These are phyloP conservation scores for Saksenaea vasiformis DNA, from an alignment of 371 early-diverging fungal species.

Conservation along the genomic window DNA sequence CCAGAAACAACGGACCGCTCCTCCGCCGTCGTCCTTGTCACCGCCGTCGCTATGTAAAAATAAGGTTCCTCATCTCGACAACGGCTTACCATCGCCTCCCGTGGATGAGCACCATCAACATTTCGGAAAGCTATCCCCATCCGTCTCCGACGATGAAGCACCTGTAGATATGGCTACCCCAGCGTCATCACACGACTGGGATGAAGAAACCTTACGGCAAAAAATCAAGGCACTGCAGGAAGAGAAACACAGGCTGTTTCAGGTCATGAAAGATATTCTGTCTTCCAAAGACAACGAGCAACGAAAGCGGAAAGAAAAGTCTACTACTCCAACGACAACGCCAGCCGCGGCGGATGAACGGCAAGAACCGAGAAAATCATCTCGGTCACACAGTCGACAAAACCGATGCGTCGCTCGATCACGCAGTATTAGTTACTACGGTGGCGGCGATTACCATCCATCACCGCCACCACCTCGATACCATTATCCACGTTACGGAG, in stretches of 20 bases:
- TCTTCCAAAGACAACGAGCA: slow-evolving; percentile 10
- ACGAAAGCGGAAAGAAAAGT: background rate
- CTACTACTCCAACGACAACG: background rate
- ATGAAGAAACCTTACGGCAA: slow-evolving; percentile 31
- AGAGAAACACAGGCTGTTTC: slow-evolving; percentile 46
- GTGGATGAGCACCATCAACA: slow-evolving; percentile 19
- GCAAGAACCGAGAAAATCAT: slow-evolving; percentile 1
- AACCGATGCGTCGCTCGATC: slow-evolving; percentile 20
- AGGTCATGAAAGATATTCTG: slow-evolving; percentile 38
- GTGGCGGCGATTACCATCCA: slow-evolving; percentile 10
- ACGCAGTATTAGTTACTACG: slow-evolving; percentile 25
- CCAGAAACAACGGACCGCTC: slow-evolving; percentile 28
- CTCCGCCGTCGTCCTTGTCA: slow-evolving; percentile 4
- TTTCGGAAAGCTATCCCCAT: slow-evolving; percentile 13
- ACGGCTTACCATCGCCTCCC: slow-evolving; percentile 46
- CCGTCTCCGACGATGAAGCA: slow-evolving; percentile 15
- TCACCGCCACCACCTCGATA: slow-evolving; percentile 9
- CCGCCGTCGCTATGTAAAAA: background rate
- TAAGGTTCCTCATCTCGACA: slow-evolving; percentile 23
- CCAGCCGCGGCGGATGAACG: background rate
- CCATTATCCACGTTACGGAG: slow-evolving; percentile 23
- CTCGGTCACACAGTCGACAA: slow-evolving; percentile 18
- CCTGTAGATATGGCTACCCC: slow-evolving; percentile 4
- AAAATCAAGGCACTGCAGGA: slow-evolving; percentile 32
- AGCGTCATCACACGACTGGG: slow-evolving; percentile 6